phyloP scores from a whole-genome alignment of 1,284 basidiomycete species.

The Ceratobasidium sp. region DNA sequence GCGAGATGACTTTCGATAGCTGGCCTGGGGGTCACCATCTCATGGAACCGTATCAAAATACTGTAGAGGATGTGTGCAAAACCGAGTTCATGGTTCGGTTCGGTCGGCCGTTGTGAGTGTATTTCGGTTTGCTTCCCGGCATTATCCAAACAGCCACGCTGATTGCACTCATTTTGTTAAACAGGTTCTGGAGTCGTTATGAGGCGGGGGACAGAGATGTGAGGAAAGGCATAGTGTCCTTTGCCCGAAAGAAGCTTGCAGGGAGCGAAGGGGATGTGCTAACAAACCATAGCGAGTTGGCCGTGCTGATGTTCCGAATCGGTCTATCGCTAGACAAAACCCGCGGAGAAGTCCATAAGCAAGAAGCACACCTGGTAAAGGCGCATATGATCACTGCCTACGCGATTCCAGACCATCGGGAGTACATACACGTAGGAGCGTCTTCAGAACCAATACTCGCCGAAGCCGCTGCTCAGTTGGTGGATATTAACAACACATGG shows the following conservation, averaged over 20 bases:
- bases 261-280: not conserved
- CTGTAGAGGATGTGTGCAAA: not conserved
- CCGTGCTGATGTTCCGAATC: not conserved
- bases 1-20: not conserved
- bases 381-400: too few relatives aligned
- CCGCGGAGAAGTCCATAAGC: not conserved
- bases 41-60: not conserved
- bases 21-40: not conserved
- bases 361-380: constrained; percentile 5
- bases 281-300: not conserved
- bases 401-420: too few relatives aligned
- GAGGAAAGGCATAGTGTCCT: not conserved
- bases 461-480: constrained; percentile 42
- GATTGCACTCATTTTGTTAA: not conserved
- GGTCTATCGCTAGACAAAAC: not conserved
- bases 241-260: not conserved
- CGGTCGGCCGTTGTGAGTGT: constrained; percentile 1
- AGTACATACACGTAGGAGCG: too few relatives aligned
- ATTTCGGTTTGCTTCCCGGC: not conserved
- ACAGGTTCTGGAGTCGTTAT: constrained; percentile 3
- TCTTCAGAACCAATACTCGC: too few relatives aligned
- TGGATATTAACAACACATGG: not conserved
- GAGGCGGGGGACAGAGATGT: not conserved
- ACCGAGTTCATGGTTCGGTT: constrained; percentile 6
- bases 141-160: not conserved